Conservation (phyloP, 2,329 filamentous ascomycete species). For the Ophiosphaerella narmari region DNA sequence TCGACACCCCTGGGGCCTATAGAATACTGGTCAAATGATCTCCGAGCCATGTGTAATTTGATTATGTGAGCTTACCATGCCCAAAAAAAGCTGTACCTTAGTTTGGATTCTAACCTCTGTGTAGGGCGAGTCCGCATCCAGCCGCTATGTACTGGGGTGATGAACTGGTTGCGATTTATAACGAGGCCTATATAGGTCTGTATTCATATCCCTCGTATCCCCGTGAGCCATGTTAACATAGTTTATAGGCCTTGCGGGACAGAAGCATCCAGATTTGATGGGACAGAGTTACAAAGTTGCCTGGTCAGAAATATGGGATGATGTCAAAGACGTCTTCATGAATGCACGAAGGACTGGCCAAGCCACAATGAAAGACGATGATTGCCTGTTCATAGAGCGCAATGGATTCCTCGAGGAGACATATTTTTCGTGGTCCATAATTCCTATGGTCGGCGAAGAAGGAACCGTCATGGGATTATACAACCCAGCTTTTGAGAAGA, state of each 20-base stretch:
- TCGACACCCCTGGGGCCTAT: slow-evolving; percentile 76
- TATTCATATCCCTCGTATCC: background rate
- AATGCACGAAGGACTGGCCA: slow-evolving; percentile 72
- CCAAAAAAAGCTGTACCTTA: background rate
- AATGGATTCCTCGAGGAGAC: slow-evolving; percentile 75
- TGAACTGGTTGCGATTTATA: slow-evolving; percentile 71
- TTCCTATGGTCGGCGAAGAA: slow-evolving; percentile 75
- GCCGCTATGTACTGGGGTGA: slow-evolving; percentile 80
- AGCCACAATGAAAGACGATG: slow-evolving; percentile 83
- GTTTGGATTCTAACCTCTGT: background rate
- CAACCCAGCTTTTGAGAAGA: slow-evolving; percentile 83
- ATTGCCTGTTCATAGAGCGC: slow-evolving; percentile 73
- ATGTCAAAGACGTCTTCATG: slow-evolving; percentile 69
- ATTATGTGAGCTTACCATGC: slow-evolving; percentile 61
- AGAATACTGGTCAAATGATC: slow-evolving; percentile 70
- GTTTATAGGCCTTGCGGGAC: slow-evolving; percentile 63
- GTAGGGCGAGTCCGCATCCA: slow-evolving; percentile 53
- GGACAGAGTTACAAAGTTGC: slow-evolving; percentile 70
- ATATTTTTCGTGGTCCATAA: slow-evolving; percentile 82
- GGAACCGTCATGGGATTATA: slow-evolving; percentile 77
- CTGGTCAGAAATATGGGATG: slow-evolving; percentile 77
- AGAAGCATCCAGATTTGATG: slow-evolving; percentile 78
- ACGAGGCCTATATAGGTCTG: slow-evolving; percentile 65
- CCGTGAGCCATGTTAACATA: slow-evolving; percentile 1
- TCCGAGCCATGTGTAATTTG: slow-evolving; percentile 78